A percentile compares a stretch with the other conserved stretches of the same genome.
phyloP scores from a whole-genome alignment of 2,329 filamentous ascomycete species.

The Neophaeococcomyces mojaviensis region DNA sequence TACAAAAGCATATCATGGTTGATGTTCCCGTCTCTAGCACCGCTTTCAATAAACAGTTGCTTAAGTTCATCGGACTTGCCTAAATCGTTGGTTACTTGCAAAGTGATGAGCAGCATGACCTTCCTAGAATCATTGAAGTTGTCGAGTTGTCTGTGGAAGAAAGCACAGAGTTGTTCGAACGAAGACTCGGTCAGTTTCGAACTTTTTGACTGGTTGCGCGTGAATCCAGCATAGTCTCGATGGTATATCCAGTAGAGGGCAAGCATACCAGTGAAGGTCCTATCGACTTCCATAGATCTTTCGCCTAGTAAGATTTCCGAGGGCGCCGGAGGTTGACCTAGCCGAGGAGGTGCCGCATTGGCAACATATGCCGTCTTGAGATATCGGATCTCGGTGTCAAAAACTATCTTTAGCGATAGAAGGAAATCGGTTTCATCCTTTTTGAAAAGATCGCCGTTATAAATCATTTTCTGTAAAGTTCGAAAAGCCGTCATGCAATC shows the following conservation, averaged over 20 bases:
- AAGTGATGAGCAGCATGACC: conserved; percentile 25
- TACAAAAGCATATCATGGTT: conserved; percentile 27
- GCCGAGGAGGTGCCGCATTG: conserved; percentile 10
- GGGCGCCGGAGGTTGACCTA: conserved; percentile 21
- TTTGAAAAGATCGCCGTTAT: conserved; percentile 10
- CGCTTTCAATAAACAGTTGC: conserved; percentile 20
- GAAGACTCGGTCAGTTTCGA: conserved; percentile 23
- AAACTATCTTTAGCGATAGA: conserved; percentile 21
- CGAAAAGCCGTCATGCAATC: neutral
- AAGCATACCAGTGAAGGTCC: conserved; percentile 33
- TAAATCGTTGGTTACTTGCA: conserved; percentile 29
- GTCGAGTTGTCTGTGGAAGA: conserved; percentile 18
- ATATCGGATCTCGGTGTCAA: conserved; percentile 24
- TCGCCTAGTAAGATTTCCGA: conserved; percentile 25
- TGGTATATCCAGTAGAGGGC: conserved; percentile 31
- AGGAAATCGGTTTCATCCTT: conserved; percentile 21
- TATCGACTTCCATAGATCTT: conserved; percentile 33
- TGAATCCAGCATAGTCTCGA: conserved; percentile 28
- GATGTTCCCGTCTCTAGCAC: neutral
- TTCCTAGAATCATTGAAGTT: conserved; percentile 11
- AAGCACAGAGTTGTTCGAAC: conserved; percentile 24
- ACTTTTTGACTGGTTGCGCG: conserved; percentile 20
- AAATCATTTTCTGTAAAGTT: neutral
- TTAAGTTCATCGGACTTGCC: conserved; percentile 28
- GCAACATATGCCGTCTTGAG: conserved; percentile 25